These are phyloP conservation scores for Apium graveolens DNA, from an alignment of 129 eudicot species.

Conservation along the genomic window DNA sequence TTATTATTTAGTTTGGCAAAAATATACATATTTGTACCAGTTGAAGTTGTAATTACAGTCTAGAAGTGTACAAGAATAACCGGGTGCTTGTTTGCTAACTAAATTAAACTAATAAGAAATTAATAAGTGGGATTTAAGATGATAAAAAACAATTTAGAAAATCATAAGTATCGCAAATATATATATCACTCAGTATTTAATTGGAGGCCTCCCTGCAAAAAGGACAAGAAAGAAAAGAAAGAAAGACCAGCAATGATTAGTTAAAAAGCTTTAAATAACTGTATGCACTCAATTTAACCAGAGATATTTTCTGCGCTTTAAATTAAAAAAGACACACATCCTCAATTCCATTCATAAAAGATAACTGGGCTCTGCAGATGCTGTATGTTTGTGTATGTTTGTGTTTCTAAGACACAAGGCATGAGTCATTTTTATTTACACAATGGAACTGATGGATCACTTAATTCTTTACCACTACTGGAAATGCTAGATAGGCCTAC, in stretches of 20 bases:
- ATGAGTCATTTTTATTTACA: background rate
- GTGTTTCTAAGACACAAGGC: background rate
- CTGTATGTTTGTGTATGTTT: no score
- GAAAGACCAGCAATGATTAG: background rate
- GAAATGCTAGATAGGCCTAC: background rate
- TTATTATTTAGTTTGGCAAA: background rate
- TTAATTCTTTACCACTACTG: background rate
- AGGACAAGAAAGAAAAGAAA: no score
- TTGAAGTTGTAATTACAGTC: no score
- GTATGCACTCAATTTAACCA: background rate
- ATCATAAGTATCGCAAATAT: no score
- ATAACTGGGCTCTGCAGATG: background rate
- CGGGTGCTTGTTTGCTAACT: no score
- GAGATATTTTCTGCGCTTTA: background rate
- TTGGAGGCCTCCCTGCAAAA: constrained; percentile 91
- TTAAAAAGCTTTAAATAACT: background rate
- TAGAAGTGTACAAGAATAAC: no score
- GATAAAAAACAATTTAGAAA: no score
- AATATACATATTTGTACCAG: no score
- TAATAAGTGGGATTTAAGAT: no score
- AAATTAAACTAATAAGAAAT: no score
- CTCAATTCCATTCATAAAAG: background rate
- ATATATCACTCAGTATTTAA: constrained; percentile 82
- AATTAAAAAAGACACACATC: background rate
- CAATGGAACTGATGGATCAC: background rate